phyloP scores from a whole-genome alignment of 169 alveolate genomes.

The Plasmodium gallinaceum region DNA sequence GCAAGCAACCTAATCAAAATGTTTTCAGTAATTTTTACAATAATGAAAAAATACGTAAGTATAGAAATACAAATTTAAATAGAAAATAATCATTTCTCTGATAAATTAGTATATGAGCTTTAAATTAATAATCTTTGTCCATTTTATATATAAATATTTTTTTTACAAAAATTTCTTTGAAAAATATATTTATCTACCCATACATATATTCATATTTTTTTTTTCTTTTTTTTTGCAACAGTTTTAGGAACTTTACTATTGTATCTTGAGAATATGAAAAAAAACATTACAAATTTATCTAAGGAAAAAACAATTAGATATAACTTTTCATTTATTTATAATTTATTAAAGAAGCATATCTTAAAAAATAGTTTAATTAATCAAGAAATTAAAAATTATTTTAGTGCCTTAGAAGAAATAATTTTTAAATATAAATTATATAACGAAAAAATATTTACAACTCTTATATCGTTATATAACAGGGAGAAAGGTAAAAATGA shows the following conservation, averaged over 20 bases:
- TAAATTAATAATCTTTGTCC: neutral
- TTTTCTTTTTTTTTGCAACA: conserved; percentile 5
- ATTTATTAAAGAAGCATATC: conserved; percentile 26
- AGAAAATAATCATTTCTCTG: neutral
- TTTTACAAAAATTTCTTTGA: no score
- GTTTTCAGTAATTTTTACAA: conserved; percentile 55
- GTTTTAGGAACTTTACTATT: conserved; percentile 36
- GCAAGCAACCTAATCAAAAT: conserved; percentile 24
- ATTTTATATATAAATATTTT: neutral
- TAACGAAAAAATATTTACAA: conserved; percentile 38
- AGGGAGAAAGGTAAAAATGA: conserved; percentile 37
- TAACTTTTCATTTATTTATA: conserved; percentile 58
- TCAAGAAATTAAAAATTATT: neutral
- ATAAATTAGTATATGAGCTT: neutral
- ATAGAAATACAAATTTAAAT: neutral
- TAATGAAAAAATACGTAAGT: conserved; percentile 73
- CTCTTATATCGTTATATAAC: conserved; percentile 4
- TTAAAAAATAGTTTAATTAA: conserved; percentile 1
- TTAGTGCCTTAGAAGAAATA: conserved; percentile 38
- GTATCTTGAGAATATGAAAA: conserved; percentile 27
- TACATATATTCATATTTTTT: neutral
- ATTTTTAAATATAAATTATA: conserved; percentile 58
- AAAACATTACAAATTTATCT: neutral
- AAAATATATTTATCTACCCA: neutral
- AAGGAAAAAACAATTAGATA: conserved; percentile 60